Evolutionary conservation across 2,329 filamentous ascomycete species (phyloP).

Genomic region (Fusarium dimerum): DNA sequence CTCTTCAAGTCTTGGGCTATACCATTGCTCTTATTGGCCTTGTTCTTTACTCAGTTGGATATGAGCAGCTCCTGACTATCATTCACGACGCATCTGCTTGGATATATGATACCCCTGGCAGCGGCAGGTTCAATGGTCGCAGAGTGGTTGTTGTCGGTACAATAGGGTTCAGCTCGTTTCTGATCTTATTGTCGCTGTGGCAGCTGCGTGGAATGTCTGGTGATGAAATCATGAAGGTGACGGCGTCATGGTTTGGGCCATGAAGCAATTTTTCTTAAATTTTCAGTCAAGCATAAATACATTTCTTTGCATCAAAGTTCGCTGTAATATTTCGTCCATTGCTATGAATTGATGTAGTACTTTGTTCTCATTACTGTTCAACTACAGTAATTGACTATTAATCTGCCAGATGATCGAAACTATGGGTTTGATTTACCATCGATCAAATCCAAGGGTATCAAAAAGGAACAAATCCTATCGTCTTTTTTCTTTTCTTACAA

Average conservation of each 20-base stretch:
- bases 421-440: neutral
- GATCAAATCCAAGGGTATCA: slow-evolving; percentile 4
- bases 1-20: slow-evolving; percentile 77
- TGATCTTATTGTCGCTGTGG: slow-evolving; percentile 30
- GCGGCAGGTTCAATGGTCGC: slow-evolving; percentile 23
- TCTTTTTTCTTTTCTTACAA: neutral
- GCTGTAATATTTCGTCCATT: no score
- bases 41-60: slow-evolving; percentile 49
- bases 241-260: slow-evolving; percentile 25
- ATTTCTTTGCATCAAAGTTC: no score
- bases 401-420: no score
- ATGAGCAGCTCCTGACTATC: slow-evolving; percentile 34
- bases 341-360: no score
- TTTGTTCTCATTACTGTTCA: no score
- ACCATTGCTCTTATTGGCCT: slow-evolving; percentile 61
- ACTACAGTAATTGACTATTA: no score
- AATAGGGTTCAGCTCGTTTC: slow-evolving; percentile 28
- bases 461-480: neutral
- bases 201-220: slow-evolving; percentile 22
- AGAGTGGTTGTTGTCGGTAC: slow-evolving; percentile 24
- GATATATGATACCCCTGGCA: slow-evolving; percentile 22
- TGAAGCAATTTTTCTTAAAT: neutral
- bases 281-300: no score
- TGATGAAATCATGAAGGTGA: slow-evolving; percentile 16
- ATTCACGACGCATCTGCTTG: slow-evolving; percentile 25